A percentile compares a stretch with the other conserved stretches of the same genome.
Conservation (phyloP, 2,329 filamentous ascomycete species). For the Neoascochyta sp. region DNA sequence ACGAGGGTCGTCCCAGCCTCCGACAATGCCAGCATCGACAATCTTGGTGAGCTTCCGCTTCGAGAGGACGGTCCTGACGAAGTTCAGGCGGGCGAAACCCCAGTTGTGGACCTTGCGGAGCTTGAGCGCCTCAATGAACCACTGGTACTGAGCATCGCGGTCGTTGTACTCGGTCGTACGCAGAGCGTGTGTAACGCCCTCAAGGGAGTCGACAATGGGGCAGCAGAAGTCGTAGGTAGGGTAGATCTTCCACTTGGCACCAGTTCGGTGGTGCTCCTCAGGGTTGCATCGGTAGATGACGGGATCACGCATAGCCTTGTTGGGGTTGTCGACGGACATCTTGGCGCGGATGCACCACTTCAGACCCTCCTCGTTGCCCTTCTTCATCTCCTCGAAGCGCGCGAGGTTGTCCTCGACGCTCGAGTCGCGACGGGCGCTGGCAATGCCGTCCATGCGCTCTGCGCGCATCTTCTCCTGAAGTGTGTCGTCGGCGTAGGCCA, state of each 20-base stretch:
- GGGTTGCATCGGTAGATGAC: conserved; percentile 95
- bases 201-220: conserved; percentile 73
- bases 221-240: conserved; percentile 85
- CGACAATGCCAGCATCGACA: conserved; percentile 70
- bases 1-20: conserved; percentile 82
- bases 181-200: conserved; percentile 79
- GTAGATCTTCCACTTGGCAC: conserved; percentile 77
- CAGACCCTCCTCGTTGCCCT: conserved; percentile 71
- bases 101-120: conserved; percentile 77
- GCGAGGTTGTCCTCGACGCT: conserved; percentile 78
- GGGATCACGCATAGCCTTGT: conserved; percentile 93
- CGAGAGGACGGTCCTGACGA: conserved; percentile 75
- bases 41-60: conserved; percentile 85
- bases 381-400: conserved; percentile 92
- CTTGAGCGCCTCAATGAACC: conserved; percentile 72
- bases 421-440: conserved; percentile 75
- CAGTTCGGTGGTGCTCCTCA: conserved; percentile 70
- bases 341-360: conserved; percentile 93
- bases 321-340: conserved; percentile 85
- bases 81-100: conserved; percentile 83
- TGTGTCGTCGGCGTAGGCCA: conserved; percentile 94
- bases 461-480: conserved; percentile 82
- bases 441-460: conserved; percentile 78
- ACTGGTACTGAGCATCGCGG: conserved; percentile 81
- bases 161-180: conserved; percentile 85